Conservation (phyloP, 2,329 filamentous ascomycete genomes). For the Leptosphaerulina australis region DNA sequence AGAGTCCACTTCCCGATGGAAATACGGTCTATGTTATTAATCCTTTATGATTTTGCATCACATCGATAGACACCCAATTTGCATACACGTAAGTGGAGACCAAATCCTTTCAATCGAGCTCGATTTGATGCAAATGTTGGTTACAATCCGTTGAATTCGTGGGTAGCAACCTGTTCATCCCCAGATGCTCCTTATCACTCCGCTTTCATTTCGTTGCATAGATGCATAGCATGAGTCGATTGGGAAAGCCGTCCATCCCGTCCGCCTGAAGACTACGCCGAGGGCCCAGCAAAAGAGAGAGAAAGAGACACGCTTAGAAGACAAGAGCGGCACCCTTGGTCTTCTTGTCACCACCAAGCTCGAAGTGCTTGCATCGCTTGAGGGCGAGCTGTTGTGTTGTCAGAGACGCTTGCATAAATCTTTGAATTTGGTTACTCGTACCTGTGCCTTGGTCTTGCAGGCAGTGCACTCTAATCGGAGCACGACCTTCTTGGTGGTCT, state of each 20-base stretch:
- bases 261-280: conserved; percentile 48
- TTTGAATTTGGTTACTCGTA: conserved; percentile 20
- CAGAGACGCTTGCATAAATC: conserved; percentile 9
- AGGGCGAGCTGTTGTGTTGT: conserved; percentile 81
- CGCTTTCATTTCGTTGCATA: conserved; percentile 37
- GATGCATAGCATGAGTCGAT: conserved; percentile 43
- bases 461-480: conserved; percentile 95
- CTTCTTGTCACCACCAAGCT: conserved; percentile 99
- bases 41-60: conserved; percentile 1
- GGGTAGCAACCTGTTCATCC: conserved; percentile 43
- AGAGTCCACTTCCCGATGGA: background rate
- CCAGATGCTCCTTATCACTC: conserved; percentile 36
- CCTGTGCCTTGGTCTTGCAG: conserved; percentile 69
- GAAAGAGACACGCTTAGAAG: conserved; percentile 76
- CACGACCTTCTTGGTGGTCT: conserved; percentile 99
- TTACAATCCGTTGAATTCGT: conserved; percentile 47
- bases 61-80: background rate
- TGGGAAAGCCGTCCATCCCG: conserved; percentile 44
- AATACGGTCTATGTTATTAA: no score
- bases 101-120: conserved; percentile 46
- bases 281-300: conserved; percentile 50
- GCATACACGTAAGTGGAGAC: background rate
- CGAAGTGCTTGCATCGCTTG: conserved; percentile 99
- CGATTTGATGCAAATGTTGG: conserved; percentile 51
- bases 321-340: conserved; percentile 99